Percentiles rank a stretch among this genome's conserved stretches.
These are phyloP conservation scores for Mimosa bimucronata DNA, from an alignment of 306 rosid species.

Conservation along the genomic window DNA sequence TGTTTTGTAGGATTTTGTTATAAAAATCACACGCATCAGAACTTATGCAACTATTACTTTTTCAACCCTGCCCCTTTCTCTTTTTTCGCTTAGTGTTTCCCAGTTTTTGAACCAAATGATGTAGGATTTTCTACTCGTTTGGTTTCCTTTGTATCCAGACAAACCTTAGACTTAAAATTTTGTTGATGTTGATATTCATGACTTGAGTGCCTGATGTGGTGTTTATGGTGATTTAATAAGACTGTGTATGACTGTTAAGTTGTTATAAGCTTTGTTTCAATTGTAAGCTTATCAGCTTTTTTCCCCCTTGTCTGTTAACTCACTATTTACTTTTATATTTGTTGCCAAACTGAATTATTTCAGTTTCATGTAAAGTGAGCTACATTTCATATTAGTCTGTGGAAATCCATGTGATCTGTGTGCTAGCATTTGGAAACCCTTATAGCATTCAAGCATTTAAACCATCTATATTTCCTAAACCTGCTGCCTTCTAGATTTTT, in stretches of 20 bases:
- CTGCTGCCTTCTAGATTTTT: conserved; percentile 1
- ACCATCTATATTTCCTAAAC: conserved; percentile 14
- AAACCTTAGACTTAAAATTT: neutral
- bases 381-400: neutral
- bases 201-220: neutral
- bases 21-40: neutral
- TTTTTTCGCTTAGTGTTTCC: neutral
- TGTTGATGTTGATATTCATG: conserved; percentile 1
- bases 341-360: neutral
- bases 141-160: neutral
- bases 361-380: neutral
- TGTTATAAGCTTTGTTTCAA: neutral
- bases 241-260: neutral
- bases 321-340: neutral
- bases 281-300: neutral
- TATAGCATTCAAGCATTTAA: conserved; percentile 7
- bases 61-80: neutral
- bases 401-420: neutral
- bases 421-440: neutral
- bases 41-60: neutral
- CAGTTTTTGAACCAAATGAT: neutral
- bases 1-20: neutral
- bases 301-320: neutral
- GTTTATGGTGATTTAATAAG: neutral
- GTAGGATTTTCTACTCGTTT: neutral